Evolutionary conservation across 1,284 basidiomycete genomes (phyloP), one percentile per base, ranked within the genome.

Genomic region (Cryptococcus sp.): DNA sequence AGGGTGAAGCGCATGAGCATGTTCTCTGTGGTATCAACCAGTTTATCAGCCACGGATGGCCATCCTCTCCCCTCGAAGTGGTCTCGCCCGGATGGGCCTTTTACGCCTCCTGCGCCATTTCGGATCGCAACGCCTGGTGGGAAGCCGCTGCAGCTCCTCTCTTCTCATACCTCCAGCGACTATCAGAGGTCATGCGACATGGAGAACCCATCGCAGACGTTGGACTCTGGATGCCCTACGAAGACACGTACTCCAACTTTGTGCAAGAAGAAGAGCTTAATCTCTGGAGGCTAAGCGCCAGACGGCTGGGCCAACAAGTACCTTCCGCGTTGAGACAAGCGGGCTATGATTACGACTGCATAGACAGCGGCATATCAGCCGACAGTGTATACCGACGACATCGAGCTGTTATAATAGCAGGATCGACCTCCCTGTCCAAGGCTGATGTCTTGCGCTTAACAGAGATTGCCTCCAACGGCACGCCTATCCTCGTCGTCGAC

Each of bases 1-100:
- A 54, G 52, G 42, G 42, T 13, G 52, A 54, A n/a, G 52, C 52
- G 13, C 52, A 54, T 35, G 52, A 54, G n/a, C 52, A 54, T 30
- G 43, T 54, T 30, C 38, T 54, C 17, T 54, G 52, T 35, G 52
- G 52, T n/a, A 54, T 54, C 41, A 54, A 54, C 27, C 52, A 54
- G n/a, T 54, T 54, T 23, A 54, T 54, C 25, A 42, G 52, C 13
- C 52, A 54, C 27, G 52, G 52, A 20, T 54, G 52, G 52, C 52
- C 52, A 15, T 54, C 52, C 30, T 54, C 52, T 27, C 52, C 52
- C 5, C 8, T 39, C n/a, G 35, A 54, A n/a, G 25, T 46, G 22
- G 43, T 47, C 41, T 43, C 41, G 10, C 52, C 52, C 13, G 52
- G 52, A 15, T 54, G 52, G 52, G 41, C 52, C 22, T 54, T 54